phyloP scores from a whole-genome alignment of 768 basidiomycete genomes.

The Fomitopsis pulvina region DNA sequence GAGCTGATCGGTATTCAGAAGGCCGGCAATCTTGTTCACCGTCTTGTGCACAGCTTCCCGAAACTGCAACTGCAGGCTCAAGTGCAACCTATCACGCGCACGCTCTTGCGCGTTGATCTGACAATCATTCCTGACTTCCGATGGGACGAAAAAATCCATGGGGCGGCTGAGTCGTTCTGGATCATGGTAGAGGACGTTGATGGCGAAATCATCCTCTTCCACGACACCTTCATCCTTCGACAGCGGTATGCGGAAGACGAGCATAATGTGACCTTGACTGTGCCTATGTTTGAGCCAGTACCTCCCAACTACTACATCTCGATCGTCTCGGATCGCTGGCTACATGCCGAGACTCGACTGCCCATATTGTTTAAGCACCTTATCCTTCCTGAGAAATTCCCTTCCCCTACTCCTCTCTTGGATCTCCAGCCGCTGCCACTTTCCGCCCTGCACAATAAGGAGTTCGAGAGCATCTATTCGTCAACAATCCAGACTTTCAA shows the following conservation, averaged over 20 bases:
- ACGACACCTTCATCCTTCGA: constrained; percentile 87
- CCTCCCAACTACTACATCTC: constrained; percentile 99
- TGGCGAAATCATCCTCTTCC: constrained; percentile 93
- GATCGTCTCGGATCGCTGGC: constrained; percentile 90
- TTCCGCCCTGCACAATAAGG: constrained; percentile 87
- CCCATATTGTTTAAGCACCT: constrained; percentile 98
- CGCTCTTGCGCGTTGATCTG: constrained; percentile 85
- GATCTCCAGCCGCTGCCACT: constrained; percentile 89
- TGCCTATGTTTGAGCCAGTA: constrained; percentile 95
- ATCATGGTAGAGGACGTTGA: constrained; percentile 97
- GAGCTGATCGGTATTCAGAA: constrained; percentile 93
- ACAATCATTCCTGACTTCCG: constrained; percentile 97
- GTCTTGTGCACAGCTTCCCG: constrained; percentile 93
- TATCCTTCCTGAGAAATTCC: constrained; percentile 96
- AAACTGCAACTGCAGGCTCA: constrained; percentile 92
- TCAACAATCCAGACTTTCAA: constrained; percentile 83
- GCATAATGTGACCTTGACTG: constrained; percentile 90
- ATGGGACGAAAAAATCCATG: constrained; percentile 95
- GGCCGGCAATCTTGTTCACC: constrained; percentile 86
- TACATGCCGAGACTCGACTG: constrained; percentile 89
- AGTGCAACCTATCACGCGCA: constrained; percentile 94
- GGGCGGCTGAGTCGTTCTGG: constrained; percentile 82
- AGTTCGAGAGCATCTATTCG: constrained; percentile 84
- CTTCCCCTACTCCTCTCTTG: constrained; percentile 84
- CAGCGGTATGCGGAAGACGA: constrained; percentile 91